Evolutionary conservation across 2,329 filamentous ascomycete genomes (phyloP).

Genomic region (Fusarium anguioides): DNA sequence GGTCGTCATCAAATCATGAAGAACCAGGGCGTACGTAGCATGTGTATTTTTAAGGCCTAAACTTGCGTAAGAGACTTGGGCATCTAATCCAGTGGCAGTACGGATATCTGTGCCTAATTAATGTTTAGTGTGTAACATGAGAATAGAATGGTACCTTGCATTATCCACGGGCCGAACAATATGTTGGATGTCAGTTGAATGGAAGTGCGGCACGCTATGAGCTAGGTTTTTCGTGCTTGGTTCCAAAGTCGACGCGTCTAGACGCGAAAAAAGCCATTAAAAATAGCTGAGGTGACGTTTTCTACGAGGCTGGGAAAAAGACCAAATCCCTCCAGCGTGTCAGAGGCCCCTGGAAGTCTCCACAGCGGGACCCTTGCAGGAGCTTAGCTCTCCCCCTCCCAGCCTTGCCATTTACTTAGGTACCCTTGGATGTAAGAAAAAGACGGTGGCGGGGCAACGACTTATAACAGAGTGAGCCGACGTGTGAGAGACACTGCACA

Average conservation of each 20-base stretch:
- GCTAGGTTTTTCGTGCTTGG: not conserved
- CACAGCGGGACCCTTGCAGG: slow-evolving; percentile 29
- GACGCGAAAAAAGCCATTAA: slow-evolving; percentile 12
- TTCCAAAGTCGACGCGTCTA: slow-evolving; percentile 17
- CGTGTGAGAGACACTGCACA: slow-evolving; percentile 17
- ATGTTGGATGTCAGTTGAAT: not conserved
- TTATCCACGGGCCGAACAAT: not conserved
- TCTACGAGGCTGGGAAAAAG: slow-evolving; percentile 37
- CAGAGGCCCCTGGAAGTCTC: slow-evolving; percentile 27
- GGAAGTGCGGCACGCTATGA: not conserved
- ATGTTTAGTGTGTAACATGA: not conserved
- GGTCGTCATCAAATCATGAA: not conserved
- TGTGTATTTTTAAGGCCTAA: not conserved
- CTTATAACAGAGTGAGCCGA: slow-evolving; percentile 50
- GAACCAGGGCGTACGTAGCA: not conserved
- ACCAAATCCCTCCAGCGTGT: slow-evolving; percentile 23
- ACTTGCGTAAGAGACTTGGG: not conserved
- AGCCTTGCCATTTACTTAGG: slow-evolving; percentile 50
- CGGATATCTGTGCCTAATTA: not conserved
- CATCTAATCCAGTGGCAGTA: not conserved
- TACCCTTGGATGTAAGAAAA: slow-evolving; percentile 46
- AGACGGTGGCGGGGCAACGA: slow-evolving; percentile 62
- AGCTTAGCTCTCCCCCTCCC: slow-evolving; percentile 46
- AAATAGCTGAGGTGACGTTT: slow-evolving; percentile 31
- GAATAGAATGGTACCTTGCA: slow-evolving; percentile 16